These are phyloP conservation scores for Zymoseptoria ardabiliae DNA, from an alignment of 2,329 filamentous ascomycete species.

Conservation along the genomic window DNA sequence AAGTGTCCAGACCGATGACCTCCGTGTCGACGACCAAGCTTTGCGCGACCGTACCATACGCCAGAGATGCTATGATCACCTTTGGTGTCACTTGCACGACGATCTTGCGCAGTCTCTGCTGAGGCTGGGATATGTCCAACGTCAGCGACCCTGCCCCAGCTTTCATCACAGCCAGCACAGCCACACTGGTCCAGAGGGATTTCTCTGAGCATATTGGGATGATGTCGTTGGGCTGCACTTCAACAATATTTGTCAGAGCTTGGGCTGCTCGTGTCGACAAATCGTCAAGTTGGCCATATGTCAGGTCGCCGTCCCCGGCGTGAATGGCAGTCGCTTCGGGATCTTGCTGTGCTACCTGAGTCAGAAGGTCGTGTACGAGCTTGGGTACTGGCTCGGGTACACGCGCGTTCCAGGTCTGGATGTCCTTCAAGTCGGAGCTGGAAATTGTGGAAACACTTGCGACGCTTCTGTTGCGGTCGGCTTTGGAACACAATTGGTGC, in stretches of 20 bases:
- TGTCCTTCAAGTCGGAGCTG: slow-evolving; percentile 1
- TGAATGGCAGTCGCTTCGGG: slow-evolving; percentile 10
- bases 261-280: not conserved
- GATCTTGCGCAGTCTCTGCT: slow-evolving; percentile 23
- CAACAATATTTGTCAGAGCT: not conserved
- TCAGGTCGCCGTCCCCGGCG: slow-evolving; percentile 24
- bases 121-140: slow-evolving; percentile 8
- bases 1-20: not conserved
- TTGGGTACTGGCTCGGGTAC: not conserved
- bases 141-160: slow-evolving; percentile 18
- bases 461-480: not conserved
- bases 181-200: slow-evolving; percentile 22
- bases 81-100: slow-evolving; percentile 20
- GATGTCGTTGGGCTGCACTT: slow-evolving; percentile 7
- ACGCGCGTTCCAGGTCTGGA: slow-evolving; percentile 4
- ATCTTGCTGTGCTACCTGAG: not conserved
- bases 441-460: not conserved
- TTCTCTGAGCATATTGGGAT: slow-evolving; percentile 26
- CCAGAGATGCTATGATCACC: slow-evolving; percentile 4
- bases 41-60: not conserved
- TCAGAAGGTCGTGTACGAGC: slow-evolving; percentile 3
- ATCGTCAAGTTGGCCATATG: slow-evolving; percentile 16
- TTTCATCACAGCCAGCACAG: slow-evolving; percentile 24
- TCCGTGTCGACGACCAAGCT: not conserved
- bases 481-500: slow-evolving; percentile 3